phyloP scores from a whole-genome alignment of 2,329 filamentous ascomycete species.

The Neodidymelliopsis sp. region DNA sequence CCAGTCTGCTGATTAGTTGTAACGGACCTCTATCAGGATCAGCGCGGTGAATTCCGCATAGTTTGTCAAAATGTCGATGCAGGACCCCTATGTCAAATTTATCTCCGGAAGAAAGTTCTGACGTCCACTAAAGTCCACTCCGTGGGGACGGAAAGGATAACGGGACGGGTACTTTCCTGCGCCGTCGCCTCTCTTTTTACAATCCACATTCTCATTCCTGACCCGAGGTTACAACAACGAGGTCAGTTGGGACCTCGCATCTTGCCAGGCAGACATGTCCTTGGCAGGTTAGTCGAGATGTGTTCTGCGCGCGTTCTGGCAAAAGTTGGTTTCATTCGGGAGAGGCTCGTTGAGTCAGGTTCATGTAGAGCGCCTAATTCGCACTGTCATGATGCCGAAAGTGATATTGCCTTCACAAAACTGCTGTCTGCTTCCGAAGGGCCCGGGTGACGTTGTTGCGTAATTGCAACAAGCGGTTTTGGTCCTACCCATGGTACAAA shows the following conservation, averaged over 20 bases:
- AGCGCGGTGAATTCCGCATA: neutral
- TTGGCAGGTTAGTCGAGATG: too few species aligned
- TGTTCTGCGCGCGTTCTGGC: too few species aligned
- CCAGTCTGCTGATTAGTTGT: constrained; percentile 1
- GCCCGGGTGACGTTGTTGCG: too few species aligned
- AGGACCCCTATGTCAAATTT: neutral
- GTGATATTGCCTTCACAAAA: neutral
- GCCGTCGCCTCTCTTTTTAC: neutral
- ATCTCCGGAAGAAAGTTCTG: neutral
- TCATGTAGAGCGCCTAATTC: neutral
- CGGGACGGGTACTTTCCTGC: constrained; percentile 2
- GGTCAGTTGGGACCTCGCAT: too few species aligned
- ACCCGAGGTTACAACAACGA: neutral
- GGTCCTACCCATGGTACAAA: too few species aligned
- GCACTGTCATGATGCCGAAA: neutral
- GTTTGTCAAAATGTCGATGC: neutral
- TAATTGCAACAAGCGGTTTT: too few species aligned
- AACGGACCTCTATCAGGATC: constrained; percentile 7
- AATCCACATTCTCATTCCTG: neutral
- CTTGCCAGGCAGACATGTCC: too few species aligned
- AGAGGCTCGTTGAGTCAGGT: neutral
- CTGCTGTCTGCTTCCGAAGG: constrained; percentile 4
- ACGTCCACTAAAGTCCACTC: neutral
- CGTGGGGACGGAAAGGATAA: constrained; percentile 2
- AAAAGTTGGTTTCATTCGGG: neutral